Base-by-base conservation (phyloP, 2,329 filamentous ascomycete species). In the Emergomyces pasteurianus region DNA sequence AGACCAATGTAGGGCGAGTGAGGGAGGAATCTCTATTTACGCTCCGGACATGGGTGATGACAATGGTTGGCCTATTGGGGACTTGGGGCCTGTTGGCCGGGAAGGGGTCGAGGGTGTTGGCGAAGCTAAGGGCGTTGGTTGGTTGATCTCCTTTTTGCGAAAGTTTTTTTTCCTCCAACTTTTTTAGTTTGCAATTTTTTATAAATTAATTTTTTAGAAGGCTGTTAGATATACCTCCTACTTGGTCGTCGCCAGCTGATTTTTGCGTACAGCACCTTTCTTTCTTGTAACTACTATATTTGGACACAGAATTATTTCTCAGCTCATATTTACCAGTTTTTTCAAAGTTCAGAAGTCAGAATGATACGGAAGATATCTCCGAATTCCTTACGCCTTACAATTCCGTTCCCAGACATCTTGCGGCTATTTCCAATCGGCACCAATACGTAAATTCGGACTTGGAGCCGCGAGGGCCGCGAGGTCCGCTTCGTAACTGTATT, bases 11-110 rank as follows among this genome's bases (percentile, higher is more conserved):
- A 52, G 65, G 67, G 7, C 67, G 72, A 58, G 71, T 73, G 2
- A 64, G 71, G 16, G 73, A 74, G 62, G 73, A 75, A 61, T 69
- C 70, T 2, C 60, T 68, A 31, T 61, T 73, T 26, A 67, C 66
- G 54, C 65, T 67, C 42, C 63, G 64, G 50, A 62, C 63, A 21
- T 63, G 68, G 63, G 65, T 36, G 46, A 7, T 59, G 34, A 23
- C 40, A 31, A 58, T 57, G 46, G 49, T 55, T 9, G 53, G 36
- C 3, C 5, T 61, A 18, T 43, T 59, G 36, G 58, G 43, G n/a
- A 43, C 23, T 21, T 49, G 43, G 58, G 58, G 34, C 2, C 8
- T 49, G 28, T 42, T 40, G 18, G 46, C 58, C 21, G n/a, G n/a
- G 21, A 59, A 53, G 16, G 47, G 42, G 2, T 36, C 21, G 47